Base-by-base conservation (phyloP, 129 eudicot genomes). In the Rutidosis leptorrhynchoides region DNA sequence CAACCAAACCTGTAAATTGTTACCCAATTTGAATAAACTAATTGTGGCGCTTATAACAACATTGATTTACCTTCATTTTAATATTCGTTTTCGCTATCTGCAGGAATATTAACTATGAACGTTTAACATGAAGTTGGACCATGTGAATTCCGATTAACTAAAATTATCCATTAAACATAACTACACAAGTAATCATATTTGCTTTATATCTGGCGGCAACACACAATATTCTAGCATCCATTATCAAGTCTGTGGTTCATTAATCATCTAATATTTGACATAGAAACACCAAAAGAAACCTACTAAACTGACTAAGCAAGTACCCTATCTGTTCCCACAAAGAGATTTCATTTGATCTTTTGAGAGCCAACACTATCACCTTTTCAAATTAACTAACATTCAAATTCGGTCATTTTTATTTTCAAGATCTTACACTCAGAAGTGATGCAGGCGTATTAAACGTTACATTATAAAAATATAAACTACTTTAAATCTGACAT, bases 271-370 rank as follows among this genome's bases (percentile, higher is more conserved):
- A 37, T 28, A 43, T 43, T 57, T 49, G 32, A 45, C 59, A 45
- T 45, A 59, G 7, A 71, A 29, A 30, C 63, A 51, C 42, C 48
- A 49, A 29, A 62, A 72, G 45, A 62, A 60, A 72, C 26, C 62
- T 62, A 61, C 27, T 49, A 71, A 61, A 23, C 55, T 23, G 45
- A 51, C 26, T 49, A 17, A 28, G 37, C 53, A 48, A 71, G 48
- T 21, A 71, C 69, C 62, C 68, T 61, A 46, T 61, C 66, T 35
- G 25, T 61, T 30, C 17, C 61, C 37, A 25, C 22, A 51, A 32
- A 60, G 22, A 14, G 33, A 71, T 40, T 20, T 71, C 33, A 21
- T 15, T 58, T 57, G 37, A 49, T 37, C n/a, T 57, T 2, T 12
- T 58, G 63, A 27, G 63, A 58, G 62, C 19, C 29, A 29, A 30